A percentile compares a stretch with the other conserved stretches of the same genome.
phyloP scores from a whole-genome alignment of 805 yeast species.

The Wickerhamia fluorescens region DNA sequence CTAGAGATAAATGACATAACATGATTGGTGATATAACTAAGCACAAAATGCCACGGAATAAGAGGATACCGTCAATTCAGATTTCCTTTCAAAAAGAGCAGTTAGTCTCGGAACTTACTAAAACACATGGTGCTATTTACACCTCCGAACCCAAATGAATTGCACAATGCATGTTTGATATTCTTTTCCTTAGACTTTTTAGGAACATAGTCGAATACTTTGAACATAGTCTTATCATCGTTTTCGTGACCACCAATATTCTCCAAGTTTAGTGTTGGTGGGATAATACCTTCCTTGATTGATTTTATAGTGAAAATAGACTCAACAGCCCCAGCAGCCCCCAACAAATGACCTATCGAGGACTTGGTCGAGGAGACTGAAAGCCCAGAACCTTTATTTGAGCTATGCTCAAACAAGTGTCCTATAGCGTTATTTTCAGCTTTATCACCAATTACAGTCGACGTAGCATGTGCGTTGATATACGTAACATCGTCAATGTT shows the following conservation, averaged over 20 bases:
- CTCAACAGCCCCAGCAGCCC: slow-evolving; percentile 96
- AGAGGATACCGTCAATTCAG: too few relatives aligned
- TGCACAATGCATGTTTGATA: slow-evolving; percentile 61
- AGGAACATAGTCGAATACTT: slow-evolving; percentile 52
- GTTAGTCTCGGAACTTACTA: slow-evolving; percentile 15
- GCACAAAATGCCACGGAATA: too few relatives aligned
- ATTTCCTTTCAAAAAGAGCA: too few relatives aligned
- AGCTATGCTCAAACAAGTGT: slow-evolving; percentile 33
- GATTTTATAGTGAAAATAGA: slow-evolving; percentile 74
- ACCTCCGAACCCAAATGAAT: slow-evolving; percentile 98
- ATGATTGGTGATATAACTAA: too few relatives aligned
- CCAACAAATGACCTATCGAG: slow-evolving; percentile 86
- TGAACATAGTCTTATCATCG: slow-evolving; percentile 35
- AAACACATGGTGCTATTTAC: slow-evolving; percentile 74
- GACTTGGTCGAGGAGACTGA: slow-evolving; percentile 82
- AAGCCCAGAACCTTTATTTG: slow-evolving; percentile 26
- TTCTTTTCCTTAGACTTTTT: slow-evolving; percentile 32
- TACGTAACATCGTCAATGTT: slow-evolving; percentile 53
- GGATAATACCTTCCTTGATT: slow-evolving; percentile 47
- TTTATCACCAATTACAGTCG: slow-evolving; percentile 80
- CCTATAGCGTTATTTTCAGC: slow-evolving; percentile 79
- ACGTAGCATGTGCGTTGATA: slow-evolving; percentile 95
- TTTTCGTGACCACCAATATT: slow-evolving; percentile 41
- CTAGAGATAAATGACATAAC: too few relatives aligned
- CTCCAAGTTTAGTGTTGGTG: slow-evolving; percentile 75